A percentile compares a stretch with the other conserved stretches of the same genome.
Evolutionary conservation across 345 rosid species (phyloP).

Genomic region (Abelmoschus esculentus): DNA sequence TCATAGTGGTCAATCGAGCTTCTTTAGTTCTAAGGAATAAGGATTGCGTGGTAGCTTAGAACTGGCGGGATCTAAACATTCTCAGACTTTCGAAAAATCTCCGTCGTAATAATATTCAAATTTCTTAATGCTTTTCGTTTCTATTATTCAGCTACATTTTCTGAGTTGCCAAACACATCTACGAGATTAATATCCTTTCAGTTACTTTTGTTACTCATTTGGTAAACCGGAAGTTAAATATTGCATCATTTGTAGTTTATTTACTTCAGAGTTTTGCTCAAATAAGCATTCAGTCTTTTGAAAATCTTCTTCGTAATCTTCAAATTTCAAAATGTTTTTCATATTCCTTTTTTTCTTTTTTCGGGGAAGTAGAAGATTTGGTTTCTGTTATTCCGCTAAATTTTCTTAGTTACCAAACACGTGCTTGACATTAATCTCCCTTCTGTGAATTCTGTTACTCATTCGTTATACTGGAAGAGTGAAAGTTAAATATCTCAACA

Average conservation of each 20-base stretch:
- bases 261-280: background rate
- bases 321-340: background rate
- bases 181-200: background rate
- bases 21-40: background rate
- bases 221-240: background rate
- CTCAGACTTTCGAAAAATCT: background rate
- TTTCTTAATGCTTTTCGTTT: background rate
- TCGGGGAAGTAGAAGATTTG: background rate
- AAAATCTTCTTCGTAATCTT: background rate
- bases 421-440: background rate
- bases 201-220: background rate
- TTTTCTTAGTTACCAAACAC: background rate
- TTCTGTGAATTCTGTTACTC: background rate
- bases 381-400: background rate
- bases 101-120: background rate
- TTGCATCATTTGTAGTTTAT: background rate
- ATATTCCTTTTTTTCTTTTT: too few species aligned
- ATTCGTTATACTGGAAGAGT: background rate
- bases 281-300: background rate
- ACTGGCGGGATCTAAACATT: background rate
- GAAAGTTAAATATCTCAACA: background rate
- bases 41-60: background rate
- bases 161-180: background rate
- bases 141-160: too few species aligned
- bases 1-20: background rate